Evolutionary conservation across 441 rosid genomes (phyloP).

Genomic region (Brassica balearica): DNA sequence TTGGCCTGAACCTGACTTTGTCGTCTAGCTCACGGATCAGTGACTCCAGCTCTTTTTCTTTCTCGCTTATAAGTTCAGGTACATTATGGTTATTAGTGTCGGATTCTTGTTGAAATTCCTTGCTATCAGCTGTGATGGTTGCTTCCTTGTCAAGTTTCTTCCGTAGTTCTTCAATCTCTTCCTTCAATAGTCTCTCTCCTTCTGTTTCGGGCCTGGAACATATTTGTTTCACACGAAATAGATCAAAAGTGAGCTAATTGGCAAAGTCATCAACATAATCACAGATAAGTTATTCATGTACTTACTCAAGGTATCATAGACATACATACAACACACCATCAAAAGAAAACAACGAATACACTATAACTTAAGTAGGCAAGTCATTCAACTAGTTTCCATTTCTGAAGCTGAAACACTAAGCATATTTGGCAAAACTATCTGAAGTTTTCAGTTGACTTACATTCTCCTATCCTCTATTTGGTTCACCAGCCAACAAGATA

Average conservation of each 20-base stretch:
- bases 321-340: slow-evolving; percentile 2
- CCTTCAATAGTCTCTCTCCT: slow-evolving; percentile 76
- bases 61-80: slow-evolving; percentile 53
- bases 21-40: slow-evolving; percentile 75
- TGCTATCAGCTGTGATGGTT: slow-evolving; percentile 40
- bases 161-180: slow-evolving; percentile 67
- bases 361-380: not conserved
- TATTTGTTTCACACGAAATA: slow-evolving; percentile 5
- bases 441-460: too few relatives aligned
- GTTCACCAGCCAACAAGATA: slow-evolving; percentile 12
- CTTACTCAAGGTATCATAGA: too few relatives aligned
- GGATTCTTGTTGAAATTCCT: slow-evolving; percentile 50
- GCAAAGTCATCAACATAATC: slow-evolving; percentile 8
- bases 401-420: too few relatives aligned
- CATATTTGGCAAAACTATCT: too few relatives aligned
- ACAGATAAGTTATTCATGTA: not conserved
- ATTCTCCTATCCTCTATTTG: not conserved
- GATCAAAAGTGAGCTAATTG: not conserved
- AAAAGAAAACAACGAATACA: slow-evolving; percentile 11
- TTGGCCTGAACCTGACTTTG: slow-evolving; percentile 81
- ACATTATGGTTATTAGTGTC: slow-evolving; percentile 46
- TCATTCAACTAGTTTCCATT: slow-evolving; percentile 10
- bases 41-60: slow-evolving; percentile 70
- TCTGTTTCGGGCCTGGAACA: slow-evolving; percentile 84
- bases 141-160: slow-evolving; percentile 57